Evolutionary conservation across 2,329 filamentous ascomycete species (phyloP).

Genomic region (Xylariaceae sp.): DNA sequence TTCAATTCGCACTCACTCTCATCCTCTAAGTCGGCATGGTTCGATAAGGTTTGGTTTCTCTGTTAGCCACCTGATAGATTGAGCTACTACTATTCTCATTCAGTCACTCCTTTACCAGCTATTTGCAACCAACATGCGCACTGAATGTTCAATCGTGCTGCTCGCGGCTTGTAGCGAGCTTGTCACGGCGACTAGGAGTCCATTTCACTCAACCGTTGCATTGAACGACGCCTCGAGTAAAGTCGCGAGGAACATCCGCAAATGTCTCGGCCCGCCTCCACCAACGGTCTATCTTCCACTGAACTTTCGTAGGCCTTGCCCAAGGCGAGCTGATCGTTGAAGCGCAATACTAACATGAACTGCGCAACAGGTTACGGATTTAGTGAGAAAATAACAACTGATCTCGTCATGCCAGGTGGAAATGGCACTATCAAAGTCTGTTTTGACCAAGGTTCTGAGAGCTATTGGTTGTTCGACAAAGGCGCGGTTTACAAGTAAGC

Average conservation of each 20-base stretch:
- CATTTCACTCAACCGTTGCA: not conserved
- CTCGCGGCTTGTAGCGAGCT: conserved; percentile 1
- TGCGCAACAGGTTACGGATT: conserved; percentile 6
- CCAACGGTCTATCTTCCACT: conserved; percentile 14
- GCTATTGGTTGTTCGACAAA: conserved; percentile 24
- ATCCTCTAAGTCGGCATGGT: too few species aligned
- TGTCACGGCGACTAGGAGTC: not conserved
- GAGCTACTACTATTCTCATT: too few species aligned
- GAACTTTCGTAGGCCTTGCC: conserved; percentile 8
- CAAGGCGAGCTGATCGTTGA: too few species aligned
- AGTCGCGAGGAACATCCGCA: conserved; percentile 5
- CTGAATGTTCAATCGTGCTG: not conserved
- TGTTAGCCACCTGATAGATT: too few species aligned
- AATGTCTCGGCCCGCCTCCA: conserved; percentile 2
- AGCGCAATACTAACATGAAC: too few species aligned
- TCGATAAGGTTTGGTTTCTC: too few species aligned
- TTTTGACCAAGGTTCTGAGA: conserved; percentile 25
- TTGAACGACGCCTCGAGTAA: not conserved
- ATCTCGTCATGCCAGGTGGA: conserved; percentile 18
- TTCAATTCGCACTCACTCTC: too few species aligned
- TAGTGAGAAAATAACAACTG: conserved; percentile 21
- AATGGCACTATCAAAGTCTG: conserved; percentile 23
- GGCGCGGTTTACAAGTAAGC: conserved; percentile 3
- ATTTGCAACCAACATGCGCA: not conserved
- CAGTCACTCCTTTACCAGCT: not conserved